Conservation (phyloP, 495 filamentous ascomycete genomes). For the Neurospora cerealis region DNA sequence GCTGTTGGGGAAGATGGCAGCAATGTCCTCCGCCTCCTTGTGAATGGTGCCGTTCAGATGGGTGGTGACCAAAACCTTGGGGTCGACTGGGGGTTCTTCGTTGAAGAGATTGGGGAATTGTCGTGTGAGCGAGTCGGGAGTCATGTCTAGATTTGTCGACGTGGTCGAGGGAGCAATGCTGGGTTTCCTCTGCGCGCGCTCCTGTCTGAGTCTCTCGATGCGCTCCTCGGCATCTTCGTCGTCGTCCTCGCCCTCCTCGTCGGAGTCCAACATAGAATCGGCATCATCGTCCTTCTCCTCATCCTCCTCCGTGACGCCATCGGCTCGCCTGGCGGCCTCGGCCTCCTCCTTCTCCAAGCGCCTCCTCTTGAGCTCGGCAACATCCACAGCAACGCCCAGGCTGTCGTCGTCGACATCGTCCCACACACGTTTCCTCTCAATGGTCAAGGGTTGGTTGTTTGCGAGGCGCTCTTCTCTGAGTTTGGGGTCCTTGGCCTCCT, state of each 20-base stretch:
- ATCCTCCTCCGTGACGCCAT: constrained; percentile 31
- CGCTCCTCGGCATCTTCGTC: constrained; percentile 32
- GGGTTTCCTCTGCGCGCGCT: constrained; percentile 42
- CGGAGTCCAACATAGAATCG: constrained; percentile 64
- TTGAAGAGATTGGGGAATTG: constrained; percentile 80
- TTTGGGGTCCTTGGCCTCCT: constrained; percentile 77
- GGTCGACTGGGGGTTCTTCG: constrained; percentile 48
- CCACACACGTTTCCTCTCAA: constrained; percentile 88
- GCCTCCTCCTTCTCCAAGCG: constrained; percentile 57
- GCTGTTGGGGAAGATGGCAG: constrained; percentile 69
- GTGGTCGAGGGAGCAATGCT: constrained; percentile 51
- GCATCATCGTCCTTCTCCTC: constrained; percentile 45
- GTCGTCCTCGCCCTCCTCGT: constrained; percentile 35
- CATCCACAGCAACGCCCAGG: constrained; percentile 66
- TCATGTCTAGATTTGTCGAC: constrained; percentile 61
- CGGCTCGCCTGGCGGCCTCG: constrained; percentile 32
- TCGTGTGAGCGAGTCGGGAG: constrained; percentile 54
- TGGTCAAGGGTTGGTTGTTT: constrained; percentile 70
- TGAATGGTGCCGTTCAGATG: constrained; percentile 77
- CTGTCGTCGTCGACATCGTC: constrained; percentile 77
- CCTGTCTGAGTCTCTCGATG: constrained; percentile 30
- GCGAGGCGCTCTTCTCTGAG: constrained; percentile 59
- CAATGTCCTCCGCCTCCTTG: constrained; percentile 66
- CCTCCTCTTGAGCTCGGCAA: constrained; percentile 63
- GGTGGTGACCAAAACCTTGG: constrained; percentile 83